A percentile compares a stretch with the other conserved stretches of the same genome.
phyloP scores from a whole-genome alignment of 306 rosid species.

The Quercus berberidifolia region DNA sequence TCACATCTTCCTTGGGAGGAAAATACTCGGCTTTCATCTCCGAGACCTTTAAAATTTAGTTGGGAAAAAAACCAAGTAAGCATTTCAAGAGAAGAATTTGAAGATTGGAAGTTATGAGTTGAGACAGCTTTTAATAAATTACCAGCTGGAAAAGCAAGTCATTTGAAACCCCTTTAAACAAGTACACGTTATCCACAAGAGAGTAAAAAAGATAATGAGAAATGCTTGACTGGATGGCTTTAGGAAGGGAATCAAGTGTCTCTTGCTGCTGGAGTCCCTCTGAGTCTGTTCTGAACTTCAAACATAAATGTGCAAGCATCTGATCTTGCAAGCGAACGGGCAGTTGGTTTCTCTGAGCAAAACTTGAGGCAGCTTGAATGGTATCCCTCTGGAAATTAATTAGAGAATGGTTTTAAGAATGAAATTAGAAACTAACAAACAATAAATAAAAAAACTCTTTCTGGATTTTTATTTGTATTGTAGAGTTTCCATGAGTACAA shows the following conservation, averaged over 20 bases:
- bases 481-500: background rate
- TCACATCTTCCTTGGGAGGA: conserved; percentile 95
- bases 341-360: conserved; percentile 82
- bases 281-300: conserved; percentile 85
- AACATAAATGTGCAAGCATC: conserved; percentile 93
- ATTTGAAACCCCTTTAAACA: conserved; percentile 81
- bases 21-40: conserved; percentile 99
- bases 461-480: background rate
- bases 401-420: background rate
- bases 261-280: conserved; percentile 97
- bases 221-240: conserved; percentile 89
- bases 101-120: background rate
- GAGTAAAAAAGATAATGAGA: conserved; percentile 81
- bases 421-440: background rate
- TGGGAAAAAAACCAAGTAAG: conserved; percentile 9
- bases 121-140: conserved; percentile 21
- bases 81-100: conserved; percentile 1
- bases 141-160: conserved; percentile 94
- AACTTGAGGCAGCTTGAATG: conserved; percentile 94
- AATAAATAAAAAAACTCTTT: background rate
- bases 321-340: conserved; percentile 82
- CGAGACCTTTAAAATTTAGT: conserved; percentile 52
- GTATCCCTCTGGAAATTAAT: conserved; percentile 69
- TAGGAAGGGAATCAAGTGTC: conserved; percentile 88
- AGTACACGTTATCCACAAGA: conserved; percentile 71